Evolutionary conservation across 2,329 filamentous ascomycete species (phyloP).

Genomic region (Cercospora sp.): DNA sequence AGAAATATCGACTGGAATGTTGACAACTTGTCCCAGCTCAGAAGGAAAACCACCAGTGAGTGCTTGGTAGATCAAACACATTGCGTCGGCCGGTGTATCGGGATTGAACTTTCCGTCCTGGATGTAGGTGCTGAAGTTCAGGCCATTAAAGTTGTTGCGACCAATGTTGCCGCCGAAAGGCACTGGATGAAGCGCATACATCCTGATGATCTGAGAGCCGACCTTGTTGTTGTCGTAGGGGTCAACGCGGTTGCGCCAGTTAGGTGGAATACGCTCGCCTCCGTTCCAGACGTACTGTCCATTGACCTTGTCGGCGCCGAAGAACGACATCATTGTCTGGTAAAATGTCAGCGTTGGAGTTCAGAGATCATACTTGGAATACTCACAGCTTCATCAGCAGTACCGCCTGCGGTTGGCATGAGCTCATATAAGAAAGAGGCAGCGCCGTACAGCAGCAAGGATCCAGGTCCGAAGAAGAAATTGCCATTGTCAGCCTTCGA

Average conservation of each 20-base stretch:
- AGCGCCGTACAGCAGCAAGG: constrained; percentile 43
- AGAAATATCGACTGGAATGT: constrained; percentile 15
- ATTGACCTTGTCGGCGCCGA: constrained; percentile 44
- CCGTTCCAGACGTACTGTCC: constrained; percentile 43
- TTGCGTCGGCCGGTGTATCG: constrained; percentile 30
- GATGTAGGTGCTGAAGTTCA: constrained; percentile 40
- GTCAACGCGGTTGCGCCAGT: constrained; percentile 36
- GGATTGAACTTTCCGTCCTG: constrained; percentile 41
- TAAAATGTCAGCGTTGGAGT: constrained; percentile 28
- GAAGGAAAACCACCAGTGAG: constrained; percentile 17
- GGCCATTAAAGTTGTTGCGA: constrained; percentile 17
- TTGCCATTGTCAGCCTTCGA: constrained; percentile 41
- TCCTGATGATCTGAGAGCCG: constrained; percentile 41
- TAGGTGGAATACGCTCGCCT: constrained; percentile 42
- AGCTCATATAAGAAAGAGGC: constrained; percentile 47
- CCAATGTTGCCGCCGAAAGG: constrained; percentile 42
- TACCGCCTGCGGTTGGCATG: constrained; percentile 39
- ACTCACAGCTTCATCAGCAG: constrained; percentile 37
- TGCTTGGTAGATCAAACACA: constrained; percentile 48
- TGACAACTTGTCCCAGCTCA: constrained; percentile 19
- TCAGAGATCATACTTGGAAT: neutral
- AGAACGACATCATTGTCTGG: constrained; percentile 44
- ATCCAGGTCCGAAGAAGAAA: constrained; percentile 46
- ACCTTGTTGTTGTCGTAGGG: constrained; percentile 40
- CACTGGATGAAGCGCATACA: constrained; percentile 46